Conservation (phyloP, 352 stramenopile genomes). For the Phytophthora cryptogea region DNA sequence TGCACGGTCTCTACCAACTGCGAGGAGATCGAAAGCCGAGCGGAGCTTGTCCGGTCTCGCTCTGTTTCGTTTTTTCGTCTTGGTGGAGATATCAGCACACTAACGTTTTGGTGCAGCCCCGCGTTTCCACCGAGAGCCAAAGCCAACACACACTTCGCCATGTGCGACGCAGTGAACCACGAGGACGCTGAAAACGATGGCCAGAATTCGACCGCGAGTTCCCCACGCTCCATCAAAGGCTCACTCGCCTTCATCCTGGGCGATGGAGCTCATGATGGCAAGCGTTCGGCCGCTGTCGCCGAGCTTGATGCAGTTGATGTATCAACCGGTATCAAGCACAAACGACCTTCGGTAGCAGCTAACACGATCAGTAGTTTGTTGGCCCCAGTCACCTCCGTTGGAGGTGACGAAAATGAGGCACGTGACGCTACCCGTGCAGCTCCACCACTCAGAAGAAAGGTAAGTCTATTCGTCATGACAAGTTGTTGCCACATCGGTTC, state of each 20-base stretch:
- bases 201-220: conserved; percentile 19
- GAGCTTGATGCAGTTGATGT: background rate
- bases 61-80: conserved; percentile 35
- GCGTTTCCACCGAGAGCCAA: conserved; percentile 13
- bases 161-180: conserved; percentile 13
- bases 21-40: background rate
- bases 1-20: conserved; percentile 30
- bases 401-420: conserved; percentile 14
- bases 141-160: conserved; percentile 1
- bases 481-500: background rate
- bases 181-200: conserved; percentile 16
- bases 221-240: conserved; percentile 32
- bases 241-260: conserved; percentile 54
- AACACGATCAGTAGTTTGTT: conserved; percentile 20
- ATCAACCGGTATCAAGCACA: conserved; percentile 10
- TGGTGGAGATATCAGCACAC: conserved; percentile 29
- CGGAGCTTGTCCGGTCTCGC: conserved; percentile 11
- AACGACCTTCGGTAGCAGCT: conserved; percentile 2
- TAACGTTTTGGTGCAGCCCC: conserved; percentile 24
- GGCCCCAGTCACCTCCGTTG: conserved; percentile 2
- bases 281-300: conserved; percentile 1
- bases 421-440: conserved; percentile 11
- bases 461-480: background rate
- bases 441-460: conserved; percentile 19
- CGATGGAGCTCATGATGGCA: background rate